Evolutionary conservation across 1,284 basidiomycete genomes (phyloP).

Genomic region (Apiotrichum akiyoshidainum): DNA sequence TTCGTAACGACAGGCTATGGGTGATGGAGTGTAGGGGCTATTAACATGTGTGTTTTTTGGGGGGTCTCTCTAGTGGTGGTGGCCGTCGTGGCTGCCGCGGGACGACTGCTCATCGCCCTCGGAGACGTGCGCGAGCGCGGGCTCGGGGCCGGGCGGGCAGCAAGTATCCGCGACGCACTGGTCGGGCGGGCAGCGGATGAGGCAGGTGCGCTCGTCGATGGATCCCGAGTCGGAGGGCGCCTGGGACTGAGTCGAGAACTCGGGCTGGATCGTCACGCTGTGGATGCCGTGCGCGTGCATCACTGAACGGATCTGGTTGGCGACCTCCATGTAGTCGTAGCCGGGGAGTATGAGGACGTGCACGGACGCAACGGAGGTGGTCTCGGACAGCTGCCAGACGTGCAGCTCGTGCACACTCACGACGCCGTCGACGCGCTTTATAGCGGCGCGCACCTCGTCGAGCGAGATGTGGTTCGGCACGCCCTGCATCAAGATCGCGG

Average conservation of each 20-base stretch:
- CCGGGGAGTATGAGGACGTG: constrained; percentile 79
- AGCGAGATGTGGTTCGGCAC: constrained; percentile 87
- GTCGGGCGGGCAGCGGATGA: constrained; percentile 52
- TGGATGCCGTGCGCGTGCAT: constrained; percentile 92
- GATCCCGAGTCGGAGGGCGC: constrained; percentile 19
- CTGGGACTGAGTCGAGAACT: constrained; percentile 31
- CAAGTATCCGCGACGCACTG: constrained; percentile 49
- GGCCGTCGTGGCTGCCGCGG: background rate
- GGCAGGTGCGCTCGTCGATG: constrained; percentile 38
- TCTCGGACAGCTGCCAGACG: constrained; percentile 89
- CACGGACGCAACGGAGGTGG: constrained; percentile 89
- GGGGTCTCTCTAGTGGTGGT: constrained; percentile 11
- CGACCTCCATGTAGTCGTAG: constrained; percentile 86
- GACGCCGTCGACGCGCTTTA: constrained; percentile 79
- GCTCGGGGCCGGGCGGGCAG: constrained; percentile 38
- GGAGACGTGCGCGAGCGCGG: constrained; percentile 31
- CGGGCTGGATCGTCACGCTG: constrained; percentile 74
- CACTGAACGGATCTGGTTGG: constrained; percentile 73
- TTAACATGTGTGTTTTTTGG: background rate
- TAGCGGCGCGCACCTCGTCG: constrained; percentile 75
- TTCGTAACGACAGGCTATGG: too few relatives aligned
- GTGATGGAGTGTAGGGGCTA: background rate
- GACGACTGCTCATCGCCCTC: constrained; percentile 25
- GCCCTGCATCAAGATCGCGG: constrained; percentile 94
- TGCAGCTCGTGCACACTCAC: constrained; percentile 91